Evolutionary conservation across 192 early-diverging fungal genomes (phyloP).

Genomic region (Gigaspora rosea): DNA sequence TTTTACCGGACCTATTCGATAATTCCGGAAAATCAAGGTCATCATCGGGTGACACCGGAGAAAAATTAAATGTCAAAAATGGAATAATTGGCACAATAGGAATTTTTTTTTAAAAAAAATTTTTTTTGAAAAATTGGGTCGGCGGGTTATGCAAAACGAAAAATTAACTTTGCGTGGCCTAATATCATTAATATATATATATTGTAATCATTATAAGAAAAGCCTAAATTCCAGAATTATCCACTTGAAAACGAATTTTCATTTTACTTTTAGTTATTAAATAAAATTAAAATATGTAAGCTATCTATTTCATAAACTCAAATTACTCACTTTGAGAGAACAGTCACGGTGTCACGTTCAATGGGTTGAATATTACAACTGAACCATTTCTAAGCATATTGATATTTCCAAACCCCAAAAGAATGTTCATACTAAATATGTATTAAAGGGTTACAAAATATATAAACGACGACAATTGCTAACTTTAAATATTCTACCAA

Average conservation of each 20-base stretch:
- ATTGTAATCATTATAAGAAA: constrained; percentile 36
- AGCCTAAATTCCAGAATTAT: constrained; percentile 46
- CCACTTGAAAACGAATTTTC: constrained; percentile 43
- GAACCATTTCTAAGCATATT: constrained; percentile 38
- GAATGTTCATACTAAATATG: constrained; percentile 67
- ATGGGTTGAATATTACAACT: constrained; percentile 46
- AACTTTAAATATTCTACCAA: constrained; percentile 53
- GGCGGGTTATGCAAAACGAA: too few relatives aligned
- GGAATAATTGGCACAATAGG: too few relatives aligned
- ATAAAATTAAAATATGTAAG: not conserved
- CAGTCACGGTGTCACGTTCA: constrained; percentile 64
- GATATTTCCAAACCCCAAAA: constrained; percentile 63
- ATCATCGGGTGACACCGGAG: too few relatives aligned
- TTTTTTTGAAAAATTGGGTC: too few relatives aligned
- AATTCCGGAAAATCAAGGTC: too few relatives aligned
- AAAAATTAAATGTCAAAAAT: too few relatives aligned
- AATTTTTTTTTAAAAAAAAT: too few relatives aligned
- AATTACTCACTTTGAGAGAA: constrained; percentile 41
- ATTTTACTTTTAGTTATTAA: not conserved
- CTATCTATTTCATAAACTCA: not conserved
- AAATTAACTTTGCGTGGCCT: too few relatives aligned
- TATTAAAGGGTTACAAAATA: constrained; percentile 56
- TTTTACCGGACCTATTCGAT: too few relatives aligned
- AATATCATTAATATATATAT: not conserved
- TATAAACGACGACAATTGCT: constrained; percentile 65